Base-by-base conservation (phyloP, 2,329 filamentous ascomycete genomes). In the Colletotrichum euphorbiae region DNA sequence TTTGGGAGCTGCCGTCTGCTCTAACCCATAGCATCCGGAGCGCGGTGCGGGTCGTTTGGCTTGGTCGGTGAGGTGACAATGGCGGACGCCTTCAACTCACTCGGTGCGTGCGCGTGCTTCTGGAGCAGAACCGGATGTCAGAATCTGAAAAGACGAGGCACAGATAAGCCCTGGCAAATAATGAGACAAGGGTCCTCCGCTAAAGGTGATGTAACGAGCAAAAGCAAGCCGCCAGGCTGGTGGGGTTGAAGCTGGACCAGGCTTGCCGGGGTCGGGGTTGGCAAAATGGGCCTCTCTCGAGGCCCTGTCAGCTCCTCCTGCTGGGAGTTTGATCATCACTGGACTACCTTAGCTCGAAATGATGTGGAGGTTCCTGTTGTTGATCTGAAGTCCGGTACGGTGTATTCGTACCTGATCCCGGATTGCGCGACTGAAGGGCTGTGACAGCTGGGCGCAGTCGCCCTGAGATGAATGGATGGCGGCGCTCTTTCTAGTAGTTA, bases 151-250 rank as follows among this genome's bases (percentile, higher is more conserved):
- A 54, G 61, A 65, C 36, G 40, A 68, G 55, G 61, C 60, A 64
- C 54, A 62, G 50, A 62, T 67, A 45, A 67, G 62, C 62, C 50
- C 67, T 52, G 50, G 56, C 31, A 56, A 60, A 54, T 24, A 54
- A 48, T 61, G 48, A 69, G 67, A 69, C 67, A 62, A 67, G 67
- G 67, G 48, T 67, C 50, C 51, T 69, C 50, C 11, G 43, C 45
- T 43, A 50, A 62, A 61, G 40, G 56, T 67, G 55, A 69, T 69
- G 67, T 52, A 62, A 67, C 62, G 45, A 61, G 50, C 56, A 55
- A 69, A 57, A 69, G 67, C 67, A 56, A 67, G 67, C 62, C 42
- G 50, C 66, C 24, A 55, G 40, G 42, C 48, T 38, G 56, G 40
- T 67, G 56, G 67, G 58, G 54, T 63, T 28, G 54, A 59, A 50